phyloP scores from a whole-genome alignment of 2,329 filamentous ascomycete genomes.

The Dothistroma septosporum region DNA sequence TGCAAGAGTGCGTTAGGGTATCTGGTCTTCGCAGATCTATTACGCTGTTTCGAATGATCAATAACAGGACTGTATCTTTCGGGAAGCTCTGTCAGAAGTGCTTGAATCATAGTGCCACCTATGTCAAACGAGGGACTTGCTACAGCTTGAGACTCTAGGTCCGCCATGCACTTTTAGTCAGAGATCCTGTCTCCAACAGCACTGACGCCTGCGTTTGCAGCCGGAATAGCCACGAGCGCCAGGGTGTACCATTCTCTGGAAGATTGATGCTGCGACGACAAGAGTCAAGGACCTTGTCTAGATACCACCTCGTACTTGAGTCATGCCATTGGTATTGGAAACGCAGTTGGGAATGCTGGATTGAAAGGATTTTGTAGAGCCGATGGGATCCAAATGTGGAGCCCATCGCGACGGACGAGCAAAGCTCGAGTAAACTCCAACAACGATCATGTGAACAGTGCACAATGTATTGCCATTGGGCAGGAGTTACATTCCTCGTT shows the following conservation, averaged over 20 bases:
- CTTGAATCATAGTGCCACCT: not conserved
- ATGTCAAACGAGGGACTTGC: not conserved
- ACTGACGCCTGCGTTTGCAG: not conserved
- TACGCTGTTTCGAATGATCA: not conserved
- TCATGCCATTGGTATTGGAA: not conserved
- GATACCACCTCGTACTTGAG: not conserved
- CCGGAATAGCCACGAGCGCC: not conserved
- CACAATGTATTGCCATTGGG: not conserved
- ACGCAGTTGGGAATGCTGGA: not conserved
- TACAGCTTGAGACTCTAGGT: not conserved
- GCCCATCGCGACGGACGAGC: too few species aligned
- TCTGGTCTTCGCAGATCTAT: too few species aligned
- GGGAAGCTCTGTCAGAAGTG: not conserved
- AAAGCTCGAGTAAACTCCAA: too few species aligned
- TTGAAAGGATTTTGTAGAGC: not conserved
- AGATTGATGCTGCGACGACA: not conserved
- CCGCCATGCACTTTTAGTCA: not conserved
- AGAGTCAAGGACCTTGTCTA: not conserved
- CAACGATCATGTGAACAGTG: not conserved
- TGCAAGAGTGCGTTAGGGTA: not conserved
- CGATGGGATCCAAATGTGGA: too few species aligned
- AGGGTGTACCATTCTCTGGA: not conserved
- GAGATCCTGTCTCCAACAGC: not conserved
- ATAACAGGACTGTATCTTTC: not conserved
- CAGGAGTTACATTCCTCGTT: not conserved